Conservation (phyloP, 2,329 filamentous ascomycete species). For the Aspergillaceae sp. region DNA sequence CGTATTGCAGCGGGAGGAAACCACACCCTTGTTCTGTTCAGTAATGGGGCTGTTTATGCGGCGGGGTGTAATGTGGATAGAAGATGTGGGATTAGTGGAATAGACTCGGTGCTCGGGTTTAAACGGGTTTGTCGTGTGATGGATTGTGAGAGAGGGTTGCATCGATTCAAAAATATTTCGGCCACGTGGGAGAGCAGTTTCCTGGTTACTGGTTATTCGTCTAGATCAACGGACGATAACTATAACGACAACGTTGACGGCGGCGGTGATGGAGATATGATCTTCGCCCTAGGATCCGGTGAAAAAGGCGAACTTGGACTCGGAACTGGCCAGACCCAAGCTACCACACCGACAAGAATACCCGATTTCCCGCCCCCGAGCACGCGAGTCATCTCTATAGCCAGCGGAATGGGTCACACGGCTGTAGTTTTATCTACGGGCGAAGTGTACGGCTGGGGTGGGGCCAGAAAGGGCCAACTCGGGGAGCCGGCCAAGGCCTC, state of each 20-base stretch:
- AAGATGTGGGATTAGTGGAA: slow-evolving; percentile 28
- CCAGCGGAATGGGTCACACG: slow-evolving; percentile 69
- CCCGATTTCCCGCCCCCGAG: slow-evolving; percentile 55
- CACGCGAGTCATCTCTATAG: slow-evolving; percentile 54
- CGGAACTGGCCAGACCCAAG: slow-evolving; percentile 31
- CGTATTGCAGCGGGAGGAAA: slow-evolving; percentile 65
- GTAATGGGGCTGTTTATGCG: slow-evolving; percentile 52
- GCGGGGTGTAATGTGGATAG: slow-evolving; percentile 52
- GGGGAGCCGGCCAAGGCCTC: slow-evolving; percentile 46
- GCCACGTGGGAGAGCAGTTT: slow-evolving; percentile 74
- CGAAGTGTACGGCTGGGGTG: slow-evolving; percentile 80
- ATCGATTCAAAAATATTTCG: slow-evolving; percentile 42
- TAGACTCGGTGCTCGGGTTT: slow-evolving; percentile 14
- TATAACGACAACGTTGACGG: too few relatives aligned
- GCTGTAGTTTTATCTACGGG: slow-evolving; percentile 67
- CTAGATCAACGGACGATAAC: too few relatives aligned
- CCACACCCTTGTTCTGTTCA: slow-evolving; percentile 68
- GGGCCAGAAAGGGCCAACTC: slow-evolving; percentile 74
- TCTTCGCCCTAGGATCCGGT: slow-evolving; percentile 60
- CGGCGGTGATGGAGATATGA: slow-evolving; percentile 24
- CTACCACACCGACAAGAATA: slow-evolving; percentile 41
- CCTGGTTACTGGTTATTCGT: slow-evolving; percentile 38
- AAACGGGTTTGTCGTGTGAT: slow-evolving; percentile 11
- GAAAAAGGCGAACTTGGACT: slow-evolving; percentile 65
- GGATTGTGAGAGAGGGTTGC: too few relatives aligned